A percentile compares a stretch with the other conserved stretches of the same genome.
phyloP scores from a whole-genome alignment of 345 rosid species.

The Pistacia atlantica region DNA sequence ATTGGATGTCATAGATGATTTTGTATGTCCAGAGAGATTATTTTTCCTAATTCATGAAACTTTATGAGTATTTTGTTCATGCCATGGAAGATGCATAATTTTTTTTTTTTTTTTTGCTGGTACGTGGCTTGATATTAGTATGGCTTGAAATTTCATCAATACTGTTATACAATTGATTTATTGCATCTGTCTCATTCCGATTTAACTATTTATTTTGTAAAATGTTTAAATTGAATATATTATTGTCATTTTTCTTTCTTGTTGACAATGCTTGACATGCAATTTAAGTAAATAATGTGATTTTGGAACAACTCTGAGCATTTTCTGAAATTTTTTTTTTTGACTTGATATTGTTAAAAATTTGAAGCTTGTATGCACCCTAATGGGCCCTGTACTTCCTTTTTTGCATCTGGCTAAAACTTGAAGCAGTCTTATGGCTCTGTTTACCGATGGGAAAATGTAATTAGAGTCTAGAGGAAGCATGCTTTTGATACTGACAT shows the following conservation, averaged over 20 bases:
- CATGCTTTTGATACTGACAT: neutral
- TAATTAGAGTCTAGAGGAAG: neutral
- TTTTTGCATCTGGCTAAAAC: neutral
- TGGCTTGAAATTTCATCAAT: neutral
- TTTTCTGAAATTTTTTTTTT: neutral
- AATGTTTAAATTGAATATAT: neutral
- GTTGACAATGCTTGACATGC: neutral
- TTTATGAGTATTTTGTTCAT: neutral
- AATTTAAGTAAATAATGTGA: neutral
- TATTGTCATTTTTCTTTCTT: neutral
- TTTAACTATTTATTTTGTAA: neutral
- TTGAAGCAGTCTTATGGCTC: neutral
- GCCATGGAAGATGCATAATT: neutral
- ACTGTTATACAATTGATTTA: neutral
- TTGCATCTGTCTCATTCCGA: neutral
- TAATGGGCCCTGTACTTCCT: neutral
- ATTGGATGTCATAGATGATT: constrained; percentile 2
- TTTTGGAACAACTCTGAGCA: neutral
- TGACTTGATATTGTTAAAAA: neutral
- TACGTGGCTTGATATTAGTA: neutral
- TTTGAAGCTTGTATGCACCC: neutral
- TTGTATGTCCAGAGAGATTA: neutral
- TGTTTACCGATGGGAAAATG: neutral
- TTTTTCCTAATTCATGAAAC: neutral
- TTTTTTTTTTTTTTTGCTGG: too few species aligned